These are phyloP conservation scores for Daedaleopsis sinensis DNA, from an alignment of 768 basidiomycete genomes.

Conservation along the genomic window DNA sequence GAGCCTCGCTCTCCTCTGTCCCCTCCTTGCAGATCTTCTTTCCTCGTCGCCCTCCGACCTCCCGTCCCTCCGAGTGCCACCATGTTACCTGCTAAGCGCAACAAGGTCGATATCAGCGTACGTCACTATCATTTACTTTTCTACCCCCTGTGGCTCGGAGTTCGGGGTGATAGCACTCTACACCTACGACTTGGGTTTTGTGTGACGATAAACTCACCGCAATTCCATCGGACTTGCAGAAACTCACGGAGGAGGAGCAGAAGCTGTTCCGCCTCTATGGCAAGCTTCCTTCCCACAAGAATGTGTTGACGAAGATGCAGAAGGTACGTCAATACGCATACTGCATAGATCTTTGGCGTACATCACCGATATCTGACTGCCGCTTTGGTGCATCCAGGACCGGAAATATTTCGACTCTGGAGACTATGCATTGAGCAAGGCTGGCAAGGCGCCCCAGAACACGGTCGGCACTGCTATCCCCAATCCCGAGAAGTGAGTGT, in stretches of 20 bases:
- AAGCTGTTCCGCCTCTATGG: slow-evolving; percentile 95
- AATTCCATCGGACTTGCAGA: slow-evolving; percentile 45
- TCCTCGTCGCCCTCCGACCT: slow-evolving; percentile 21
- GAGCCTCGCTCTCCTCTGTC: slow-evolving; percentile 16
- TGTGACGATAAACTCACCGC: background rate
- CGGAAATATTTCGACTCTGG: slow-evolving; percentile 99
- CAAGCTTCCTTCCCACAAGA: slow-evolving; percentile 93
- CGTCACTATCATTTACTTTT: slow-evolving; percentile 33
- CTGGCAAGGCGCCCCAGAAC: slow-evolving; percentile 85
- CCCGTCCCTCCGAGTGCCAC: slow-evolving; percentile 7
- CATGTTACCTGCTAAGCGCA: slow-evolving; percentile 81
- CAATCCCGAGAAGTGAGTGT: slow-evolving; percentile 91
- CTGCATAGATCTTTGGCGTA: background rate
- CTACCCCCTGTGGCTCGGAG: background rate
- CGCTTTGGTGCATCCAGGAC: slow-evolving; percentile 57
- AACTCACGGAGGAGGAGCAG: slow-evolving; percentile 86
- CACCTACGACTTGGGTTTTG: background rate
- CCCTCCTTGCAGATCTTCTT: slow-evolving; percentile 18
- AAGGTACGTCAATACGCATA: slow-evolving; percentile 58
- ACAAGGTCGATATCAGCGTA: slow-evolving; percentile 95
- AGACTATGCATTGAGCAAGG: slow-evolving; percentile 97
- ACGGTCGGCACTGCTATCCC: slow-evolving; percentile 95
- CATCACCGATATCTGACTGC: slow-evolving; percentile 4
- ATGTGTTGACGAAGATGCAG: slow-evolving; percentile 91
- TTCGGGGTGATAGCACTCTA: background rate